Conservation (phyloP, 2,329 filamentous ascomycete species). For the Aureobasidium sp. region DNA sequence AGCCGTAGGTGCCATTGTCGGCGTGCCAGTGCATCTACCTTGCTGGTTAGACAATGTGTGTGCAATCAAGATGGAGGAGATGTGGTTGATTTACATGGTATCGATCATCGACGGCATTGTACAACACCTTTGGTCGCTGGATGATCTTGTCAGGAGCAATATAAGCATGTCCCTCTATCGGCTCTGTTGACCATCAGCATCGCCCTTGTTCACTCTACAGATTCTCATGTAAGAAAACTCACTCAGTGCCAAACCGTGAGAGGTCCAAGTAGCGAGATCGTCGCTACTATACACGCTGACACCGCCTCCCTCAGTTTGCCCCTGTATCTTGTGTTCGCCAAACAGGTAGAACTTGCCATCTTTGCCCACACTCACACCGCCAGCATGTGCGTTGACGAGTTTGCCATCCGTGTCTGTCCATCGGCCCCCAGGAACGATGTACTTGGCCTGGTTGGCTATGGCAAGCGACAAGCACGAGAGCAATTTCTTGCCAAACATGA, state of each 20-base stretch:
- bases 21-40: constrained; percentile 54
- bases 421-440: constrained; percentile 55
- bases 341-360: constrained; percentile 33
- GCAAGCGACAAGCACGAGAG: background rate
- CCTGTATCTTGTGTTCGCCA: constrained; percentile 55
- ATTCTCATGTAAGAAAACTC: background rate
- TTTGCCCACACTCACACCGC: constrained; percentile 46
- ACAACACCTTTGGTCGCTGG: constrained; percentile 56
- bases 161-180: constrained; percentile 48
- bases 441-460: constrained; percentile 38
- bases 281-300: constrained; percentile 55
- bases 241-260: constrained; percentile 48
- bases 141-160: constrained; percentile 53
- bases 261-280: constrained; percentile 54
- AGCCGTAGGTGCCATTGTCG: constrained; percentile 51
- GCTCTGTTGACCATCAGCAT: constrained; percentile 28
- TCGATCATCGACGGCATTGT: constrained; percentile 46
- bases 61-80: constrained; percentile 10
- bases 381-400: constrained; percentile 57
- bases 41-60: background rate
- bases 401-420: constrained; percentile 56
- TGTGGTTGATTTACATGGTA: constrained; percentile 43
- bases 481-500: background rate
- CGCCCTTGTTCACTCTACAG: background rate
- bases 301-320: constrained; percentile 53